These are phyloP conservation scores for Eimeria maxima DNA, from an alignment of 169 alveolate genomes.

Conservation along the genomic window DNA sequence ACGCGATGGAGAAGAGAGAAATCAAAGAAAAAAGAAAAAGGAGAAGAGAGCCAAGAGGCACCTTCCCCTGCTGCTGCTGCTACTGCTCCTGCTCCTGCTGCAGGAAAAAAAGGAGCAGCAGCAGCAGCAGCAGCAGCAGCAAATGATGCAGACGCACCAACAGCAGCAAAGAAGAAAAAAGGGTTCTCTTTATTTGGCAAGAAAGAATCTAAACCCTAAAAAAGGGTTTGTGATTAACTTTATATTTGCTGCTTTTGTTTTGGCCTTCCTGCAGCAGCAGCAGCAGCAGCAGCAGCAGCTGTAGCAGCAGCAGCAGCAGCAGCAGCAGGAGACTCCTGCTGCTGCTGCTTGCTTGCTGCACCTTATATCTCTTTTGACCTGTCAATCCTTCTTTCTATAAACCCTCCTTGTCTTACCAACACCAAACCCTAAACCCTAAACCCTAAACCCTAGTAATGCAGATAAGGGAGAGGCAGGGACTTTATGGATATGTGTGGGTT, in stretches of 20 bases:
- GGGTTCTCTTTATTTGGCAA: neutral
- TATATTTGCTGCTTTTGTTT: neutral
- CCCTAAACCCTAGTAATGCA: neutral
- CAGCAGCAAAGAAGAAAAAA: neutral
- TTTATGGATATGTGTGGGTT: neutral
- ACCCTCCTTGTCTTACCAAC: neutral
- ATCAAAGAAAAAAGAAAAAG: neutral
- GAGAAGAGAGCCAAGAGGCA: neutral
- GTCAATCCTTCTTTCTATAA: too few species aligned
- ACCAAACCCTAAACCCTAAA: neutral
- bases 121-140: conserved; percentile 16
- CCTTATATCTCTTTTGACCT: too few species aligned
- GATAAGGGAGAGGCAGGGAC: neutral
- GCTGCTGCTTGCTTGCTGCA: too few species aligned
- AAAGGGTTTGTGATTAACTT: neutral
- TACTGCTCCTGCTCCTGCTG: too few species aligned
- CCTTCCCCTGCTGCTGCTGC: neutral
- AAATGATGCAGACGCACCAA: neutral
- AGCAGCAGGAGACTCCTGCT: too few species aligned
- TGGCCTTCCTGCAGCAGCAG: too few species aligned
- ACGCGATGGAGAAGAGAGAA: neutral
- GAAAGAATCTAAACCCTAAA: neutral
- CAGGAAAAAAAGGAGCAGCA: too few species aligned
- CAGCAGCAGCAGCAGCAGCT: too few species aligned
- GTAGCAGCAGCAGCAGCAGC: too few species aligned